Conservation (phyloP, 2,329 filamentous ascomycete genomes). For the Diaporthe capsici region DNA sequence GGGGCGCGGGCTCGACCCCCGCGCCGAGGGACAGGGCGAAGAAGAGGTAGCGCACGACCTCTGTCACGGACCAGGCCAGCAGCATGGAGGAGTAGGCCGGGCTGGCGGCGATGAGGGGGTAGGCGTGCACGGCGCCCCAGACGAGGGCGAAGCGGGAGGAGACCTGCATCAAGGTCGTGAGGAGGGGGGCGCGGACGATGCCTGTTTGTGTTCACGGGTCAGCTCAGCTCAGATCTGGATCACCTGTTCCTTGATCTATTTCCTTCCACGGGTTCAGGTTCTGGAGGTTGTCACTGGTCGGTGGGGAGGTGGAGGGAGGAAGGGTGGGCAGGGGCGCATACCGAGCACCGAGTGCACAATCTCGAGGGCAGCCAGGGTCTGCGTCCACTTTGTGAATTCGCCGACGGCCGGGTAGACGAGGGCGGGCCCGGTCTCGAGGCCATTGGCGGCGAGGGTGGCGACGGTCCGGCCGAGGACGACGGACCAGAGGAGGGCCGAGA, state of each 20-base stretch:
- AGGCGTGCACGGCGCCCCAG: constrained; percentile 84
- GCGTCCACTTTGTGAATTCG: constrained; percentile 81
- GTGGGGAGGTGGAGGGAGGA: not conserved
- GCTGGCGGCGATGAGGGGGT: constrained; percentile 74
- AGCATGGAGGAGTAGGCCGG: constrained; percentile 83
- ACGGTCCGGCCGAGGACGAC: constrained; percentile 80
- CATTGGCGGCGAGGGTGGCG: constrained; percentile 65
- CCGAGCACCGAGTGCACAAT: constrained; percentile 84
- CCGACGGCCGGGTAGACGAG: constrained; percentile 74
- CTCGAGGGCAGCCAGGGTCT: constrained; percentile 87
- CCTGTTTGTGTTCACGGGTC: constrained; percentile 61
- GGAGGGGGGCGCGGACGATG: constrained; percentile 85
- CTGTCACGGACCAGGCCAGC: constrained; percentile 88
- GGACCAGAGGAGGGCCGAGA: constrained; percentile 74
- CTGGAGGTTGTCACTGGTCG: not conserved
- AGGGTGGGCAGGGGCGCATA: constrained; percentile 54
- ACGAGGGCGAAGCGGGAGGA: constrained; percentile 88
- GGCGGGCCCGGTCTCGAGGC: constrained; percentile 56
- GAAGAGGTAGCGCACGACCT: constrained; percentile 93
- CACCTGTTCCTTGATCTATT: not conserved
- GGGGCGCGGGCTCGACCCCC: constrained; percentile 71
- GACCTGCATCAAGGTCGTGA: constrained; percentile 93
- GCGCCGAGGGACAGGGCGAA: constrained; percentile 79
- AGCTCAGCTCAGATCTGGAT: too few species aligned
- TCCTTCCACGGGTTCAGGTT: not conserved